phyloP scores from a whole-genome alignment of 352 stramenopile genomes.

The Globisporangium cylindrosporum region DNA sequence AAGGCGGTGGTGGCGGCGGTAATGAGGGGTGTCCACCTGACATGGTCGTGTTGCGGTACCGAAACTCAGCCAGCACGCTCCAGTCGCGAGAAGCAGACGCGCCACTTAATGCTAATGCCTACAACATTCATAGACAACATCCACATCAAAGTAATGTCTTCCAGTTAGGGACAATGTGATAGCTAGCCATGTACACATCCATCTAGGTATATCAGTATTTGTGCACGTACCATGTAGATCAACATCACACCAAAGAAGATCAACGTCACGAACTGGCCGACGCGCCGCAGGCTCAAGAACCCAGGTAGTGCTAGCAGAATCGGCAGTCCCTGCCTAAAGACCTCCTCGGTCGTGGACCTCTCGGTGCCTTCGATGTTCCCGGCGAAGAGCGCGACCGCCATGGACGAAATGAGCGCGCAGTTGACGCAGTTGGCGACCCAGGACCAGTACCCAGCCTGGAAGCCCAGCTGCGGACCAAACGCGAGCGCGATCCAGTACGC shows the following conservation, averaged over 20 bases:
- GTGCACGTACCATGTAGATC: conserved; percentile 32
- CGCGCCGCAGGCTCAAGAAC: conserved; percentile 39
- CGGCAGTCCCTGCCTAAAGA: conserved; percentile 42
- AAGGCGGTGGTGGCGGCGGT: neutral
- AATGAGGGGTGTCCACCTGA: neutral
- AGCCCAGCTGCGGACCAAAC: conserved; percentile 64
- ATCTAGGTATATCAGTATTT: neutral
- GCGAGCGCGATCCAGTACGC: conserved; percentile 68
- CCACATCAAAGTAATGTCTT: neutral
- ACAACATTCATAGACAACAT: neutral
- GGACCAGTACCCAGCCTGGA: conserved; percentile 80
- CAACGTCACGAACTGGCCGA: conserved; percentile 30
- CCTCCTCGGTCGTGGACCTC: conserved; percentile 35
- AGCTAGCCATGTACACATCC: neutral
- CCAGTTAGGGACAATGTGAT: neutral
- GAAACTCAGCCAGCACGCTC: conserved; percentile 32
- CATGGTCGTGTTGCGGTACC: conserved; percentile 19
- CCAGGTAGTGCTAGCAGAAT: conserved; percentile 47
- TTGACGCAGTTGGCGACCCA: conserved; percentile 81
- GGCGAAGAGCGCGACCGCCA: conserved; percentile 32
- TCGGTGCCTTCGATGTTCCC: conserved; percentile 15
- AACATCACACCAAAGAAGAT: conserved; percentile 35
- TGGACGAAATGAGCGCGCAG: conserved; percentile 64
- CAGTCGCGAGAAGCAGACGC: conserved; percentile 30
- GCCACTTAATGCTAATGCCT: conserved; percentile 41